Evolutionary conservation across 2,329 filamentous ascomycete genomes (phyloP), one percentile per base, ranked within the genome.

Genomic region (Xylariaceae sp.): DNA sequence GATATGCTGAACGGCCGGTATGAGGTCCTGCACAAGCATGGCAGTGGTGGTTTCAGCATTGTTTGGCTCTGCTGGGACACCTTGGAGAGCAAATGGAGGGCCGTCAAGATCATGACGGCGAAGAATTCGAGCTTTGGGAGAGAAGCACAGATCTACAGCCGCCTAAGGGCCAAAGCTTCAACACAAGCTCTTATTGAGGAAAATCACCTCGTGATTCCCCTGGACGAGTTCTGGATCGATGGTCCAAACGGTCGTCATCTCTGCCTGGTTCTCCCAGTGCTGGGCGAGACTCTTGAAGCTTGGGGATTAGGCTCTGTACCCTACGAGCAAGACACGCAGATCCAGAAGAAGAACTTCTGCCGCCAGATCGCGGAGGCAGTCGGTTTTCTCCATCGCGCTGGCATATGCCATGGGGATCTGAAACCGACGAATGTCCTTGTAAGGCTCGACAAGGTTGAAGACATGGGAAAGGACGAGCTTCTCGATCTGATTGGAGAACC

Each of bases 61-160:
- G 47, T 53, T n/a, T 53, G 49, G 49, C 32, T 53, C 3, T 50
- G 49, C 7, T 37, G 30, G 5, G 47, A 53, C 32, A 26, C 17
- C 2, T 12, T n/a, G 0, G 4, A 12, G 1, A 11, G 26, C 1
- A 45, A 39, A 21, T 53, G 50, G 50, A 43, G 40, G 13, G 49
- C 47, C 1, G 26, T 53, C 14, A 51, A 51, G 13, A 36, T 53
- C n/a, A 28, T 45, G 15, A 16, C 42, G 4, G 50, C 49, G 2
- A 11, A 41, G 4, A 13, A 32, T 5, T 49, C 48, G 11, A 11
- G 24, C 7, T 21, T 18, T 0, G 12, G 15, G 2, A 27, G 8
- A 4, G 48, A 48, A 19, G 9, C 31, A 4, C 34, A 34, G 5
- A 40, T 47, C n/a, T 40, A 33, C 11, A n/a, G 13, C 5, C 31